phyloP scores from a whole-genome alignment of 164 flowering plant genomes.

The Cinnamomum micranthum region DNA sequence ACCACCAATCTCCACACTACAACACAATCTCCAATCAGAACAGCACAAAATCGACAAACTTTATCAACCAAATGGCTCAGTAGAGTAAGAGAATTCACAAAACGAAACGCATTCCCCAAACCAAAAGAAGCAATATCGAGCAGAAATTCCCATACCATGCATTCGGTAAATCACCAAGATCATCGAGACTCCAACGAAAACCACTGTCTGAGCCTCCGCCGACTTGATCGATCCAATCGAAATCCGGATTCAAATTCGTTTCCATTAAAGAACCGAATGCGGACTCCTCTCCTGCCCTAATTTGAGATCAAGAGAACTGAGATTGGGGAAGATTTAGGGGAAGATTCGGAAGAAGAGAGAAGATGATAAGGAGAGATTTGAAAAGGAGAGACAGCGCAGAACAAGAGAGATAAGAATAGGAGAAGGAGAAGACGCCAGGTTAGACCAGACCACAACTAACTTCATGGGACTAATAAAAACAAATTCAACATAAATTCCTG shows the following conservation, averaged over 20 bases:
- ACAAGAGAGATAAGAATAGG: background rate
- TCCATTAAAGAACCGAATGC: constrained; percentile 1
- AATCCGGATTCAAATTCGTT: constrained; percentile 13
- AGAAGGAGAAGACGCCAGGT: no score
- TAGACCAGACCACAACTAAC: no score
- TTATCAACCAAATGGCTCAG: no score
- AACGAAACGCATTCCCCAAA: background rate
- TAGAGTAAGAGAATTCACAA: no score
- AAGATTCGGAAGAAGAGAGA: background rate
- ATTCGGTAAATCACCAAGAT: constrained; percentile 11
- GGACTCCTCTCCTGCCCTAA: no score
- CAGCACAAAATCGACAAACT: background rate
- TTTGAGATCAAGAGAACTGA: no score
- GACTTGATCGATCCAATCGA: constrained; percentile 13
- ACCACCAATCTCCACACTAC: constrained; percentile 46
- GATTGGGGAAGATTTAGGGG: background rate
- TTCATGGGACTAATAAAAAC: no score
- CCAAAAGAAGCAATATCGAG: no score
- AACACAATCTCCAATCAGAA: background rate
- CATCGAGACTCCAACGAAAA: constrained; percentile 12
- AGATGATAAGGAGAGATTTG: background rate
- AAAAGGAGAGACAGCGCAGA: no score
- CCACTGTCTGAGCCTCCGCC: constrained; percentile 11
- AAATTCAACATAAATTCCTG: no score
- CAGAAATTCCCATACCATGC: constrained; percentile 5